Evolutionary conservation across 73 alveolate genomes (phyloP), one percentile per base, ranked within the genome.

Genomic region (Diophrys sp.): DNA sequence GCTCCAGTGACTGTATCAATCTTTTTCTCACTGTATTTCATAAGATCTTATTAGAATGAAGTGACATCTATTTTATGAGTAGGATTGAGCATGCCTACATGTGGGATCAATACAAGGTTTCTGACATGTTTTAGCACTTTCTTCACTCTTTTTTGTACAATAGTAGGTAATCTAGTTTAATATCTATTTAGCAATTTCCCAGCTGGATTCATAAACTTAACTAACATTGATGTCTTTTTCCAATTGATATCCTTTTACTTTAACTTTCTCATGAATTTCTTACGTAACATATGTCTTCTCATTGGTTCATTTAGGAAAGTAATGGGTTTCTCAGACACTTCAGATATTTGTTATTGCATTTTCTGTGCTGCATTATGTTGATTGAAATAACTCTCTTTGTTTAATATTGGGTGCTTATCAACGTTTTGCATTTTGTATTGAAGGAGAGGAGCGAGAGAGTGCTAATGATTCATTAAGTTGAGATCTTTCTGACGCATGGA

Each of bases 161-260:
- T 77, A 31, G 84, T 77, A 14, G 88, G 67, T 0, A 91, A 82
- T 33, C 90, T 29, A 0, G 94, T 88, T 67, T 91, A 78, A 56
- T 75, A 82, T 30, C 90, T 74, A 73, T 88, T 88, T 67, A 69
- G 56, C 25, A 91, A 80, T 73, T 82, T 79, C 30, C 93, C 97
- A 29, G 87, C 74, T 24, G 71, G 62, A n/a, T 87, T 91, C 73
- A 91, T 29, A 80, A 91, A 91, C 81, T 91, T 76, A 33, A 87
- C 68, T 32, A 85, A 70, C 53, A 89, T 66, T 29, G 90, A 89
- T 29, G 95, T 84, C 85, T 91, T 84, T 77, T 85, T 88, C 97
- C 97, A 91, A 73, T 88, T 80, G 67, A 91, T 76, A 72, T 91
- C 97, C 29, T 74, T 70, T 56, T 74, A 70, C 54, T 80, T 76